A percentile compares a stretch with the other conserved stretches of the same genome.
Conservation (phyloP, 108 stramenopile genomes). For the Cyclotella sp. region DNA sequence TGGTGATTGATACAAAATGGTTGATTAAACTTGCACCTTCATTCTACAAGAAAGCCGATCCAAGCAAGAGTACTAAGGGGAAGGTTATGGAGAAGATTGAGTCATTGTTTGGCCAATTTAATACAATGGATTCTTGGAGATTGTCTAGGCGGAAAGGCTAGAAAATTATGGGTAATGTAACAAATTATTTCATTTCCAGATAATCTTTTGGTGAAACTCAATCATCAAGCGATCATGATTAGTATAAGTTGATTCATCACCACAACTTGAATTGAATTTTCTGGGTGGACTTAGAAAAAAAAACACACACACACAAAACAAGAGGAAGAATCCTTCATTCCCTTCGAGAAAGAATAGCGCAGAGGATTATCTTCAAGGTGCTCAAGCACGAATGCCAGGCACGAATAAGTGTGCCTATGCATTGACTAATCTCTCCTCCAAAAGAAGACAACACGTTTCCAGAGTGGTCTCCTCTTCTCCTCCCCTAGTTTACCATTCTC, state of each 20-base stretch:
- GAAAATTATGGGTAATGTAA: not conserved
- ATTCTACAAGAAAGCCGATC: slow-evolving; percentile 96
- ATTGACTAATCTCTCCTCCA: slow-evolving; percentile 58
- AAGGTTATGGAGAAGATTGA: slow-evolving; percentile 99
- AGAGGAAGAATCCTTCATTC: no score
- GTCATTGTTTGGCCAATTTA: slow-evolving; percentile 96
- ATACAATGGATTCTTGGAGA: slow-evolving; percentile 94
- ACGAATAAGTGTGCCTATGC: no score
- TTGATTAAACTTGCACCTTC: slow-evolving; percentile 97
- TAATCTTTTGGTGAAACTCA: not conserved
- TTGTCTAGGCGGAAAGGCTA: slow-evolving; percentile 92
- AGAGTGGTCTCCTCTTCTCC: slow-evolving; percentile 31
- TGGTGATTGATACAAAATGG: slow-evolving; percentile 99
- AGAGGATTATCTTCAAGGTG: no score
- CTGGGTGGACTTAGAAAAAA: no score
- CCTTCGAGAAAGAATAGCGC: no score
- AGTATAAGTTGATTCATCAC: no score
- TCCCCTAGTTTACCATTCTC: slow-evolving; percentile 22
- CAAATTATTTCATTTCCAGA: not conserved
- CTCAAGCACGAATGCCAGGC: no score
- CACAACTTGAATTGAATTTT: no score
- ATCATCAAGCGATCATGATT: no score
- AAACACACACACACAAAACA: no score
- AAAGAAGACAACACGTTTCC: slow-evolving; percentile 57
- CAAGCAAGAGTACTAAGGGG: slow-evolving; percentile 91